phyloP scores from a whole-genome alignment of 768 basidiomycete species.

The Mycena chlorophos region DNA sequence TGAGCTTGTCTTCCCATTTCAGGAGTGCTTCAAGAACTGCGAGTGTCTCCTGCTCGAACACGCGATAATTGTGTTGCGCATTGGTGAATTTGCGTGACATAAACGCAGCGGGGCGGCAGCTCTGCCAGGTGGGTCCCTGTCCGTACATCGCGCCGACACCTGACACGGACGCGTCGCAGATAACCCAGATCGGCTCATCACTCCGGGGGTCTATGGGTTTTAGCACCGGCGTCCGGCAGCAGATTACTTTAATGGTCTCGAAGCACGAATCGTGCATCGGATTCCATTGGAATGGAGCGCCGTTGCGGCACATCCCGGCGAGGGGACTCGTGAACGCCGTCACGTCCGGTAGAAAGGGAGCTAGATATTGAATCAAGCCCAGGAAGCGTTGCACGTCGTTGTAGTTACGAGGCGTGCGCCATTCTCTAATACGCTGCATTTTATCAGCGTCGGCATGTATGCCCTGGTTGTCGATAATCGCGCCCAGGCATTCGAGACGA shows the following conservation, averaged over 20 bases:
- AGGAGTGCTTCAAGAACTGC: slow-evolving; percentile 27
- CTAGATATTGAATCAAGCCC: slow-evolving; percentile 41
- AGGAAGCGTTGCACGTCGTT: slow-evolving; percentile 41
- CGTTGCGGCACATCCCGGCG: slow-evolving; percentile 29
- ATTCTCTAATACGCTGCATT: slow-evolving; percentile 32
- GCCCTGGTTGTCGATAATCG: slow-evolving; percentile 39
- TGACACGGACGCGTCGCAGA: slow-evolving; percentile 27
- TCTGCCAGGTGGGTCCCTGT: slow-evolving; percentile 29
- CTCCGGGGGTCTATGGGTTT: slow-evolving; percentile 23
- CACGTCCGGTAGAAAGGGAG: slow-evolving; percentile 37
- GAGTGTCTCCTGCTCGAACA: slow-evolving; percentile 27
- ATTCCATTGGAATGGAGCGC: slow-evolving; percentile 28
- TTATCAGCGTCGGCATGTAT: slow-evolving; percentile 40
- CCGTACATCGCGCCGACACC: slow-evolving; percentile 31
- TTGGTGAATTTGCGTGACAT: slow-evolving; percentile 30
- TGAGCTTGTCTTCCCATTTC: slow-evolving; percentile 35
- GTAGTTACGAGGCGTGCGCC: slow-evolving; percentile 33
- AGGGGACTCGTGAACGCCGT: slow-evolving; percentile 35
- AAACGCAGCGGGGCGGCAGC: slow-evolving; percentile 28
- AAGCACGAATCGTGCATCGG: slow-evolving; percentile 28
- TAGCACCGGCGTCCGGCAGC: slow-evolving; percentile 24
- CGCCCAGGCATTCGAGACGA: slow-evolving; percentile 39
- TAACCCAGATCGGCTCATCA: slow-evolving; percentile 28
- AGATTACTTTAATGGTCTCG: slow-evolving; percentile 23
- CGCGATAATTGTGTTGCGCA: slow-evolving; percentile 31